Percentiles rank a stretch among this genome's conserved stretches.
phyloP scores from a whole-genome alignment of 1,284 basidiomycete genomes.

The Lentinus polychrous region DNA sequence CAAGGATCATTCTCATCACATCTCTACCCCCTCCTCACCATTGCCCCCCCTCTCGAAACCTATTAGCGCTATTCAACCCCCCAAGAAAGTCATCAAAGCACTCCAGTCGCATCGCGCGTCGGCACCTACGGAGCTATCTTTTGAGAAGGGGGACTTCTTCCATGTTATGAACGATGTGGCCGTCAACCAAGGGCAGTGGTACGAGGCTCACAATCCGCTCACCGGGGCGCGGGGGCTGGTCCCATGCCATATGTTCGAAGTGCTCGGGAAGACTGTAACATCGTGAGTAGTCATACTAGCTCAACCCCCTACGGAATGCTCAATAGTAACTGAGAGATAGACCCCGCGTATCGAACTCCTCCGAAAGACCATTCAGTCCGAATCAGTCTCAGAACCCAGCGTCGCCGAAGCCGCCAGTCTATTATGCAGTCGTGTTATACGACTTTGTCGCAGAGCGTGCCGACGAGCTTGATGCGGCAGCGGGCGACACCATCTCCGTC shows the following conservation, averaged over 20 bases:
- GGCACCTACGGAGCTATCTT: constrained; percentile 84
- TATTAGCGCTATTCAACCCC: constrained; percentile 67
- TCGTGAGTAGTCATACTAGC: background rate
- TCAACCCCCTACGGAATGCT: background rate
- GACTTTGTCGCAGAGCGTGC: constrained; percentile 93
- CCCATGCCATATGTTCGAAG: constrained; percentile 81
- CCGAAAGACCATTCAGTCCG: background rate
- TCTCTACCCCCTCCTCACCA: constrained; percentile 56
- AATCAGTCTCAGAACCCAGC: constrained; percentile 16
- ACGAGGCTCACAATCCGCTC: constrained; percentile 88
- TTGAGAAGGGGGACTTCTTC: constrained; percentile 95
- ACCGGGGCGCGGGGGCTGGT: constrained; percentile 90
- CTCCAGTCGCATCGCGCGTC: constrained; percentile 62
- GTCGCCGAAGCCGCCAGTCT: constrained; percentile 51
- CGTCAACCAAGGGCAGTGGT: constrained; percentile 52
- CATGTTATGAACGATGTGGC: constrained; percentile 78
- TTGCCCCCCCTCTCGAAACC: constrained; percentile 63
- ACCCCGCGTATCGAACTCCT: background rate
- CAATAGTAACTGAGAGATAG: background rate
- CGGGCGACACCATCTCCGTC: constrained; percentile 89
- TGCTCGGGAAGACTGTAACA: constrained; percentile 62
- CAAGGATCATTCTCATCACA: constrained; percentile 51
- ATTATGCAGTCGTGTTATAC: constrained; percentile 92
- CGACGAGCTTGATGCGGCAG: constrained; percentile 93
- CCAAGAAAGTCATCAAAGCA: constrained; percentile 95